Base-by-base conservation (phyloP, 2,329 filamentous ascomycete species). In the Bipolaris zeicola region DNA sequence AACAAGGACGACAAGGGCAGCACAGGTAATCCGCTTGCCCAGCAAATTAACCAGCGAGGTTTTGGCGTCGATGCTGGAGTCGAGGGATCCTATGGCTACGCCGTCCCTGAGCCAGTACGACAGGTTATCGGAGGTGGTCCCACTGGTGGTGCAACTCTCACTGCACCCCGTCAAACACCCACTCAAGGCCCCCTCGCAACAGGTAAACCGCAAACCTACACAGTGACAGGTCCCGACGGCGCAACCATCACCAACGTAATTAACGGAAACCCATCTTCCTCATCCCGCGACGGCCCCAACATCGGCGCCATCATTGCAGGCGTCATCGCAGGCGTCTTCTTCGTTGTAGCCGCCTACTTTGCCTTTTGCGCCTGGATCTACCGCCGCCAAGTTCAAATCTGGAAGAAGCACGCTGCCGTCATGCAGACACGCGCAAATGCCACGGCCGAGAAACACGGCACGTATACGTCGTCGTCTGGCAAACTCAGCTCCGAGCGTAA, bases 361-460 rank as follows among this genome's bases (percentile, higher is more conserved):
- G 87, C 85, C 43, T 91, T 89, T 79, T 90, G 87, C 75, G 83
- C 85, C 16, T 91, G 87, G 85, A 78, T 92, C 6, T 92, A 92
- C 78, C 83, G 88, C 26, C 87, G 87, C 46, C 89, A 90, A 72
- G 83, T 92, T 14, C 75, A 79, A 28, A 83, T 89, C 8, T 92
- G 91, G 80, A 87, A 88, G 74, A 80, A 83, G 33, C 89, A 92
- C 69, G 83, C 90, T 31, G 85, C 86, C 1, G 83, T 88, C 66
- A 79, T 84, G 1, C 88, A 90, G 67, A 81, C 83, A 3, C 84
- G 85, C 48, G 77, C 77, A 18, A 77, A 78, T 14, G 50, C 77
- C n/a, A 76, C 77, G 31, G 37, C 77, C n/a, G 76, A 77, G 18
- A 80, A 77, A 41, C 56, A 62, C 18, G 66, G 63, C 44, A 70